Evolutionary conservation across 305 asterid species (phyloP).

Genomic region (Fraxinus baroniana): DNA sequence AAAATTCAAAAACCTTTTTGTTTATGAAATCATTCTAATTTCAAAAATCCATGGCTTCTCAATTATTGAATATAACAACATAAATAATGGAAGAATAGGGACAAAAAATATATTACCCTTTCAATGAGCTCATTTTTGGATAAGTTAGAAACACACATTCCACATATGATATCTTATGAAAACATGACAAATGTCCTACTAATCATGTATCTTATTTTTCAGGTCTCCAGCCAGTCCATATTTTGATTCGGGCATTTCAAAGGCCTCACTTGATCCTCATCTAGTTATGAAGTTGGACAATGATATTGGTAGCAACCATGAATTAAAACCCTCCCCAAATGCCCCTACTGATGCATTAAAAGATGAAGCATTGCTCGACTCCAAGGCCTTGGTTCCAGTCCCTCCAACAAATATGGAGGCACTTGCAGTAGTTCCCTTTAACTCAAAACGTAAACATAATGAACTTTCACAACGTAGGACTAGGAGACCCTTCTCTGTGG

Average conservation of each 20-base stretch:
- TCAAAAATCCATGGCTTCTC: background rate
- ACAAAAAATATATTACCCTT: background rate
- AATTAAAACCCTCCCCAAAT: slow-evolving; percentile 30
- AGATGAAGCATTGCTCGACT: slow-evolving; percentile 40
- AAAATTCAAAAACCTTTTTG: background rate
- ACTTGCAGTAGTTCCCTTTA: slow-evolving; percentile 55
- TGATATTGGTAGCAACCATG: slow-evolving; percentile 31
- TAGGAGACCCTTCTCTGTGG: slow-evolving; percentile 65
- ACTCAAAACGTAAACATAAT: slow-evolving; percentile 50
- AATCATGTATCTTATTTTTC: slow-evolving; percentile 14
- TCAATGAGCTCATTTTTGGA: background rate
- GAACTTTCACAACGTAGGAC: slow-evolving; percentile 78
- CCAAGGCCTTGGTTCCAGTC: slow-evolving; percentile 62
- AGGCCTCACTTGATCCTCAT: slow-evolving; percentile 37
- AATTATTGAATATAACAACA: background rate
- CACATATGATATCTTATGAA: background rate
- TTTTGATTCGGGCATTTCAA: slow-evolving; percentile 51
- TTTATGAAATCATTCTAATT: background rate
- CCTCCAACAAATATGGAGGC: slow-evolving; percentile 46
- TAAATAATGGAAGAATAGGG: background rate
- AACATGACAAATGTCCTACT: background rate
- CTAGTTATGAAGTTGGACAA: slow-evolving; percentile 37
- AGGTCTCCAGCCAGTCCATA: slow-evolving; percentile 56
- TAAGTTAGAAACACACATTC: background rate
- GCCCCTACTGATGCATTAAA: slow-evolving; percentile 31